phyloP scores from a whole-genome alignment of 495 filamentous ascomycete species.

The Trichoderma asperelloides region DNA sequence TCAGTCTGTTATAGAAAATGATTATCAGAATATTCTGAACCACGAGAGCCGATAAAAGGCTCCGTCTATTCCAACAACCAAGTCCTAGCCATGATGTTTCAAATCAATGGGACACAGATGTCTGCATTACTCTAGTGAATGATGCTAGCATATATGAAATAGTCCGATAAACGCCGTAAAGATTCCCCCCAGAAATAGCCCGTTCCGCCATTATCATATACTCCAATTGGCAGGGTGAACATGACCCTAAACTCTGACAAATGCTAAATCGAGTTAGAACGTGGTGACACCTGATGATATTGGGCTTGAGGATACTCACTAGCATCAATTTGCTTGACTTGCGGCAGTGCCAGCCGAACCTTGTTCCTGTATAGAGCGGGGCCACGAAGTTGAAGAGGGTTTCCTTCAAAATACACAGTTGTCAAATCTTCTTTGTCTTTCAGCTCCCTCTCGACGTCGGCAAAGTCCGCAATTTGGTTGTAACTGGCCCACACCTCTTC shows the following conservation, averaged over 20 bases:
- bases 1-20: not conserved
- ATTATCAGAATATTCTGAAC: not conserved
- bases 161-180: not conserved
- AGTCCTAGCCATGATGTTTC: not conserved
- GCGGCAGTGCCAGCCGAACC: constrained; percentile 75
- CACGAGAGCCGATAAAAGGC: not conserved
- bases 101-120: not conserved
- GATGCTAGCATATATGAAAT: not conserved
- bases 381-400: constrained; percentile 70
- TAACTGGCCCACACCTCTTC: constrained; percentile 95
- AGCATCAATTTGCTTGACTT: constrained; percentile 89
- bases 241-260: constrained; percentile 17
- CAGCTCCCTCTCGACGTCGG: constrained; percentile 75
- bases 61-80: not conserved
- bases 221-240: not conserved
- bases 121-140: not conserved
- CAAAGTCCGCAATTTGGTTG: constrained; percentile 69
- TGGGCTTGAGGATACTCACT: constrained; percentile 55
- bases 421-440: constrained; percentile 67
- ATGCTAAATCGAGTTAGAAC: constrained; percentile 34
- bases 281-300: constrained; percentile 5
- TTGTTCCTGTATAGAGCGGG: constrained; percentile 87
- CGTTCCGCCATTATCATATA: not conserved
- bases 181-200: not conserved
- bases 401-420: constrained; percentile 97